Evolutionary conservation across 148 eudicot species (phyloP), one percentile per base, ranked within the genome.

Genomic region (Beta vulgaris): DNA sequence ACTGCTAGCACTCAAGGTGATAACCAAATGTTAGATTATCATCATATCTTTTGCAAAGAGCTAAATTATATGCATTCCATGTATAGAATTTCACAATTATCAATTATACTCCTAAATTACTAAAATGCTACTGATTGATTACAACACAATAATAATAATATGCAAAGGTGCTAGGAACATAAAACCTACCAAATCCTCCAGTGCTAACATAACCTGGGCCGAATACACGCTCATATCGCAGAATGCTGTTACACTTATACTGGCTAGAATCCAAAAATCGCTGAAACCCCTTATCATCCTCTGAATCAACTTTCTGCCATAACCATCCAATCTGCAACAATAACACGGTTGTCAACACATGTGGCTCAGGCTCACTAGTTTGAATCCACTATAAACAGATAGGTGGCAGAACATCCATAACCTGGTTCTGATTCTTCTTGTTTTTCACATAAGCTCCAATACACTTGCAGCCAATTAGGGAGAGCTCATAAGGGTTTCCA

Each of bases 381-480:
- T 21, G 25, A 62, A 14, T 32, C 29, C 6, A 25, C 14, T 37
- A 26, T 16, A 43, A 42, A 54, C 43, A 29, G 31, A 39, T 6
- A 72, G 53, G 49, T 35, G 71, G 57, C 35, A 54, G 76, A 73
- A 63, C 26, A 67, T 64, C 19, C 3, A 35, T 37, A 26, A 92
- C 99, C 97, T 96, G 99, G 81, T 96, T 96, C 77, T 96, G 99
- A 73, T 96, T 92, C 87, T 92, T 96, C 81, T 96, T 96, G 88
- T 85, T 96, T 76, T 79, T 92, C 16, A 92, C 97, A 78, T 96
- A 96, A 78, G 99, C 99, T 80, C 99, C 98, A 78, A 96, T 91
- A 78, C 99, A 96, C 81, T 96, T 96, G 86, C 89, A 92, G 70
- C 97, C 86, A 75, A 87, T 82, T 67, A 96, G 89, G 74, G 88